Base-by-base conservation (phyloP, 495 filamentous ascomycete species). In the Astrothelium macrocarpum region DNA sequence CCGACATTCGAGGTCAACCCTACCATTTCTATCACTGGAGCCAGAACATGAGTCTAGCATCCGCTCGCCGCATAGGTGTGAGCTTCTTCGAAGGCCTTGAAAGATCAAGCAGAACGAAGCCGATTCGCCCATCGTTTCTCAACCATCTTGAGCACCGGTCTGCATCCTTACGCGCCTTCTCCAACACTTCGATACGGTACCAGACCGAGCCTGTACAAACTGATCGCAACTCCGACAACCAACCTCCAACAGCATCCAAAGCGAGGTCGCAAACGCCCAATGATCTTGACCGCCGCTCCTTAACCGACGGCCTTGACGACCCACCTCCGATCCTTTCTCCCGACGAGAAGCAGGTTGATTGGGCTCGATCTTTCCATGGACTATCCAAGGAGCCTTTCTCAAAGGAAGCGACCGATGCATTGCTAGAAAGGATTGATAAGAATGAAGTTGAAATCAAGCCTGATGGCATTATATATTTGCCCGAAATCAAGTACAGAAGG, bases 401-500 rank as follows among this genome's bases (percentile, higher is more conserved):
- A 31, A 80, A 87, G 60, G 91, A 96, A 79, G 80, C 85, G 16
- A 81, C 86, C 2, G 82, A 87, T 32, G 77, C 91, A 4, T 76
- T 98, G 59, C 81, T 90, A 63, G 81, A 83, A 32, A 84, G 84
- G 26, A 77, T 91, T 11, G 75, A 84, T 39, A 75, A 81, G 5
- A 82, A 88, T 20, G 93, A 97, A 74, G 84, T 98, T 53, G 94
- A 98, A 80, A 85, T 97, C 70, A 98, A 98, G 79, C 88, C 90
- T 29, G 94, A 98, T 76, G 94, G 94, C 32, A 95, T 98, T 68
- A 79, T 97, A 58, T 98, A 97, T 72, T 81, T 98, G 62, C 94
- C 94, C 16, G 94, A 98, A 82, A 98, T 98, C 79, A 98, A 98
- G 75, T 98, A 98, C 76, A 80, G 94, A 26, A 80, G 94, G 43